Percentiles rank a stretch among this genome's conserved stretches.
Conservation (phyloP, 2,329 filamentous ascomycete species). For the Neofusicoccum umdonicola region DNA sequence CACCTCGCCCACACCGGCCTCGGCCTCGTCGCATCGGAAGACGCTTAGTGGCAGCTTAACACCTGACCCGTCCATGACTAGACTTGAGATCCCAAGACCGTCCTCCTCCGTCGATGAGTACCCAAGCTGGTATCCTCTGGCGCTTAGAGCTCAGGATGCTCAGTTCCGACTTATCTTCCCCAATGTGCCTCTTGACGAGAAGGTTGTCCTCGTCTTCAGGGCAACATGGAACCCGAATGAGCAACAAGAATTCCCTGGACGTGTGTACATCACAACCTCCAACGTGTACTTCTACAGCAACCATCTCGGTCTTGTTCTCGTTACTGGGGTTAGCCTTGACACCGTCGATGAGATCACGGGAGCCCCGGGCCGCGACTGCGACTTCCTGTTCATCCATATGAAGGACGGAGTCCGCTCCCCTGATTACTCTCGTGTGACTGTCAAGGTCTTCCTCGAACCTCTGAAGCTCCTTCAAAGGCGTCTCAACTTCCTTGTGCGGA, state of each 20-base stretch:
- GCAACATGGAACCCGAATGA: conserved; percentile 82
- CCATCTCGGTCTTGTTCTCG: conserved; percentile 84
- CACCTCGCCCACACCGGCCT: conserved; percentile 19
- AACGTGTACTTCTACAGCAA: conserved; percentile 97
- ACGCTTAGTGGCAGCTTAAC: conserved; percentile 46
- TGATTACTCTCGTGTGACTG: conserved; percentile 70
- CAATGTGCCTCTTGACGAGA: conserved; percentile 71
- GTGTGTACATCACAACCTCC: conserved; percentile 82
- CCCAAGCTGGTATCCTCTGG: conserved; percentile 74
- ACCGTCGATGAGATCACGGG: conserved; percentile 85
- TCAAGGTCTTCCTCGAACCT: conserved; percentile 92
- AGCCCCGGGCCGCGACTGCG: conserved; percentile 84
- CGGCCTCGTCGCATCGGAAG: conserved; percentile 47
- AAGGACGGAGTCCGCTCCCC: conserved; percentile 59
- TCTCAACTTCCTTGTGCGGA: conserved; percentile 80
- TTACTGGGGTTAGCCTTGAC: conserved; percentile 72
- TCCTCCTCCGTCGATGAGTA: conserved; percentile 55
- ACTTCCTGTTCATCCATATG: conserved; percentile 85
- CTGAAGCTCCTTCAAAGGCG: conserved; percentile 77
- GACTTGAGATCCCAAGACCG: neutral
- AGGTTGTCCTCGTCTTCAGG: conserved; percentile 85
- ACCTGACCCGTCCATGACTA: conserved; percentile 3
- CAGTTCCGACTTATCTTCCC: conserved; percentile 94
- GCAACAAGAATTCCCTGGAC: conserved; percentile 74
- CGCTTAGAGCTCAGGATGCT: conserved; percentile 81